Base-by-base conservation (phyloP, 805 yeast genomes). In the Metschnikowia proteae region DNA sequence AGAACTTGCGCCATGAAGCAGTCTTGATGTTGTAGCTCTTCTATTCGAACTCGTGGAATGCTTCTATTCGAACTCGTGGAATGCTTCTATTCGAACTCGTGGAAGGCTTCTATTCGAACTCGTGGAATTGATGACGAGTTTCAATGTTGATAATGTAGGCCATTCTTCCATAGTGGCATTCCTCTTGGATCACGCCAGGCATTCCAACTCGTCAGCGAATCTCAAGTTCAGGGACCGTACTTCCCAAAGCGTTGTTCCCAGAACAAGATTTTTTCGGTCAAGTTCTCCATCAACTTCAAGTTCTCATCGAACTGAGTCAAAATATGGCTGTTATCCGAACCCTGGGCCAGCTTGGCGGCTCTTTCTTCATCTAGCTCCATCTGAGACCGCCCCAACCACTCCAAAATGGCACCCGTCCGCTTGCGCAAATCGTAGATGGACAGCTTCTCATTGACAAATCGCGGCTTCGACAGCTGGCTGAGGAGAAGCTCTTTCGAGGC, bases 301-400 rank as follows among this genome's bases (percentile, higher is more conserved):
- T 87, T 83, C 27, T 80, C 81, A 52, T 80, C 77, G 59, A 79
- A 83, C 57, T 48, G 58, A 39, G 41, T 9, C 42, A 48, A 43
- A 45, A 46, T 35, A 8, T 13, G 22, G 25, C 49, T 45, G 31
- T 28, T 13, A 37, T 48, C 52, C 3, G 35, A 28, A 34, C 49
- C 45, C 39, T 50, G 57, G 26, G 41, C 41, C 17, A 49, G 30
- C 34, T 56, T 55, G 8, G 26, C 29, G 13, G 52, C 59, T 13
- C 52, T 38, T 57, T 90, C 96, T 45, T 79, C 80, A 41, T 84
- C 83, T 52, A 92, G 69, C 60, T 92, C 98, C 52, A 84, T 67
- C 64, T 90, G 96, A 1, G 95, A 86, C 46, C 96, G 76, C 9
- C 91, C 88, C 26, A 92, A 79, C 76, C 91, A 94, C 67, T 94